Base-by-base conservation (phyloP, 768 basidiomycete genomes). In the Jaapia argillacea region DNA sequence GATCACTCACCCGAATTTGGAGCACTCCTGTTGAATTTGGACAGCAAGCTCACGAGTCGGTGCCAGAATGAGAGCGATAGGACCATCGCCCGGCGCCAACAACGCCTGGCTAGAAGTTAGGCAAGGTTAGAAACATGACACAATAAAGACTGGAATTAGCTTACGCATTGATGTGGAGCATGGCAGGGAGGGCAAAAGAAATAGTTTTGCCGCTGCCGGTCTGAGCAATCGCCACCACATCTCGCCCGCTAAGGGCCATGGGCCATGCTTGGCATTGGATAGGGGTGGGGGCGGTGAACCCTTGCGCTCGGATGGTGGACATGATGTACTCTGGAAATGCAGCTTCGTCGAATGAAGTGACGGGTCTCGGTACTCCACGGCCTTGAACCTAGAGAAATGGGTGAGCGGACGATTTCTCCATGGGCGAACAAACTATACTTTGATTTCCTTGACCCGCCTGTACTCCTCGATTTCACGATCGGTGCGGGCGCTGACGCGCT, bases 201-300 rank as follows among this genome's bases (percentile, higher is more conserved):
- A 99, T 97, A 5, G 96, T 99, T 70, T 99, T 99, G 45, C 96
- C 96, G 62, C 89, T 93, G 45, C 96, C 96, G 6, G 96, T 99
- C 64, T 97, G 93, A 27, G 96, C 93, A 54, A 99, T 90, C 44
- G 94, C 96, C 36, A 94, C 86, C 28, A 97, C 74, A 64, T 99
- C 94, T 48, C 90, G 75, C 43, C 94, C 94, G 40, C 76, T 89
- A 23, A 97, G 70, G 3, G 96, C 94, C 92, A 98, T 98, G 0
- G 96, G 96, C 96, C 96, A 99, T 14, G 93, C 86, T 61, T 99
- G 96, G 58, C 94, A 96, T 59, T 99, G 96, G 57, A 99, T 98
- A 40, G 96, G 83, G 5, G 94, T 92, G 0, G 96, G 96, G 1
- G 74, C 60, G 23, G 79, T 63, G 67, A 99, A 99, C 24, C 96